phyloP scores from a whole-genome alignment of 345 rosid genomes.

The Rhizophora mangle region DNA sequence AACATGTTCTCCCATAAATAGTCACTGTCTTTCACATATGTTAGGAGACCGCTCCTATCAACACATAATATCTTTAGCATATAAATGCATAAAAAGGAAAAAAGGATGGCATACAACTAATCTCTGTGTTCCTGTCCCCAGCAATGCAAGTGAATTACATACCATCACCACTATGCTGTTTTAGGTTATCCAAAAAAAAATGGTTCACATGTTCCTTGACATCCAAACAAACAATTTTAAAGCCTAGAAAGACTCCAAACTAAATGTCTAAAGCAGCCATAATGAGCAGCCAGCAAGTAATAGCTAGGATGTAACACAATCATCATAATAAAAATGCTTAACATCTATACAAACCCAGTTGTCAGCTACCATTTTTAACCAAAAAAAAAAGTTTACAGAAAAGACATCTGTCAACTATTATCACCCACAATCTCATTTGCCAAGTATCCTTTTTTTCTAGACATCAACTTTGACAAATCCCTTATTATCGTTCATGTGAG shows the following conservation, averaged over 20 bases:
- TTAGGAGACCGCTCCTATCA: background rate
- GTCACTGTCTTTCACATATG: background rate
- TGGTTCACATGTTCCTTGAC: background rate
- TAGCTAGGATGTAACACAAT: background rate
- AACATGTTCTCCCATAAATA: background rate
- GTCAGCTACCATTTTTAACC: background rate
- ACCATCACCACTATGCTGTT: background rate
- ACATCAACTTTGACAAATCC: no score
- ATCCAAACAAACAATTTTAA: background rate
- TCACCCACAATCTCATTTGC: no score
- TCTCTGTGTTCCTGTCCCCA: background rate
- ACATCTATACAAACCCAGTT: background rate
- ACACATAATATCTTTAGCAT: background rate
- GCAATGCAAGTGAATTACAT: background rate
- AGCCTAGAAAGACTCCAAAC: background rate
- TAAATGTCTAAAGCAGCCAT: background rate
- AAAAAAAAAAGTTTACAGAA: background rate
- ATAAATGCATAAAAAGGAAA: background rate
- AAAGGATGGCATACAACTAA: background rate
- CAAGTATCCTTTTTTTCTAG: no score
- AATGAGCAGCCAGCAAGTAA: background rate
- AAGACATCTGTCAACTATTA: background rate
- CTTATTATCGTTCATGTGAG: no score
- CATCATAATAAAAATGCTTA: constrained; percentile 5
- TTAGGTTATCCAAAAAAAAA: background rate